Base-by-base conservation (phyloP, 1,284 basidiomycete genomes). In the Wallemia ichthyophaga region DNA sequence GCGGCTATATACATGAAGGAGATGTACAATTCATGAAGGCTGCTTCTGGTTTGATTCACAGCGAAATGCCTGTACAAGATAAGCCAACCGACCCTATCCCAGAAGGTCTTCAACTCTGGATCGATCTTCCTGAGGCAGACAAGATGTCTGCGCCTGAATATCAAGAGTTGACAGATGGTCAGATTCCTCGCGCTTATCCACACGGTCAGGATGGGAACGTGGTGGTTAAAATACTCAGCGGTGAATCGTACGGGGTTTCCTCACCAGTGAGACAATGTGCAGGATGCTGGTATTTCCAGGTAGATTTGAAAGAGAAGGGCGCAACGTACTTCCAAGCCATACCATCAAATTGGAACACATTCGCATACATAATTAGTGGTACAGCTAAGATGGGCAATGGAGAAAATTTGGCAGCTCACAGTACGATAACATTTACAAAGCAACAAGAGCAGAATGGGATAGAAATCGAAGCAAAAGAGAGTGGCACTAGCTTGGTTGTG, bases 271-370 rank as follows among this genome's bases (percentile, higher is more conserved):
- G 82, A 59, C 83, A 86, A 0, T 77, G 91, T 2, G 89, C 88
- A 17, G 88, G 87, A 1, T 91, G 88, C 69, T 89, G 86, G 83
- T 95, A 81, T 70, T 81, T 92, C 72, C 87, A 94, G 68, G 72
- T 84, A 61, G 78, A 73, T 61, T 81, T 92, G 67, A 73, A 75
- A 59, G 75, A 75, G 61, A 75, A 79, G 24, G 78, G 77, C 2
- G 73, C 74, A n/a, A 73, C 71, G 19, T 75, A 87, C 21, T 94
- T 86, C 73, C 89, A 94, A 67, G 76, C 81, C 2, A 74, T 96
- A 55, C 88, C 89, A 75, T 48, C 59, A 61, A 1, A 67, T 1
- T 72, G 69, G 67, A 70, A 69, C 60, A 63, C 71, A 1, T 70
- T 72, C 61, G 61, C 61, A 37, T 64, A 67, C 60, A 64, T 62